Conservation (phyloP, 768 basidiomycete species). For the Rhodotorula graminis region DNA sequence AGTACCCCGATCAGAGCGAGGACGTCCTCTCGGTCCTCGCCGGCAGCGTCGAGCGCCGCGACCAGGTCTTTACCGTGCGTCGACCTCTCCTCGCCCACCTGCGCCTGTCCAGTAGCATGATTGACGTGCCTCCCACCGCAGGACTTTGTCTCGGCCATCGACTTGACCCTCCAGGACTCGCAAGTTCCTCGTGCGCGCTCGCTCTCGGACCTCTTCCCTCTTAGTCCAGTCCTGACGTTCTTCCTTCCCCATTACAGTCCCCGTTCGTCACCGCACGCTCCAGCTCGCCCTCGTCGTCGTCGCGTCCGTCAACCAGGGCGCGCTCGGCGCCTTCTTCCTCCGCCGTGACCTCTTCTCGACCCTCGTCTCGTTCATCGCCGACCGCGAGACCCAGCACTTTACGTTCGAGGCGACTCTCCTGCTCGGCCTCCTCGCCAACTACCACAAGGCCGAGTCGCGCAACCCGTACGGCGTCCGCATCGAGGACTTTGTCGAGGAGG, state of each 20-base stretch:
- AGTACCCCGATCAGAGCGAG: constrained; percentile 23
- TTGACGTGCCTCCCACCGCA: background rate
- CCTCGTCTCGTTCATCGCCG: constrained; percentile 33
- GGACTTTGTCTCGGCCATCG: constrained; percentile 39
- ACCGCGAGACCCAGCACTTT: constrained; percentile 17
- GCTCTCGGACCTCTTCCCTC: background rate
- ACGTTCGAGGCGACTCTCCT: constrained; percentile 34
- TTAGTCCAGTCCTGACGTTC: background rate
- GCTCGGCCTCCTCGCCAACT: constrained; percentile 39
- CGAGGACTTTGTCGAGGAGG: constrained; percentile 43
- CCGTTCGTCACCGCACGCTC: constrained; percentile 29
- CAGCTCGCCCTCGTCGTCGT: constrained; percentile 37
- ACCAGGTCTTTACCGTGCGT: constrained; percentile 35
- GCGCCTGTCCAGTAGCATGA: background rate
- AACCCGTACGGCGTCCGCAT: constrained; percentile 40
- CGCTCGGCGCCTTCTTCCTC: constrained; percentile 40
- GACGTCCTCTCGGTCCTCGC: constrained; percentile 32
- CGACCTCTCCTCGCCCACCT: too few relatives aligned
- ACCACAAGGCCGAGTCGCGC: constrained; percentile 35
- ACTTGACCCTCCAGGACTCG: constrained; percentile 27
- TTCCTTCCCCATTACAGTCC: constrained; percentile 2
- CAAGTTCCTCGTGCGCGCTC: background rate
- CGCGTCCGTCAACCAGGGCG: constrained; percentile 22
- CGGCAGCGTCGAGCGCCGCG: constrained; percentile 27
- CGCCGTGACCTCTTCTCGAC: constrained; percentile 42